Percentiles rank a stretch among this genome's conserved stretches.
These are phyloP conservation scores for Globisporangium paddicum DNA, from an alignment of 352 stramenopile genomes.

Conservation along the genomic window DNA sequence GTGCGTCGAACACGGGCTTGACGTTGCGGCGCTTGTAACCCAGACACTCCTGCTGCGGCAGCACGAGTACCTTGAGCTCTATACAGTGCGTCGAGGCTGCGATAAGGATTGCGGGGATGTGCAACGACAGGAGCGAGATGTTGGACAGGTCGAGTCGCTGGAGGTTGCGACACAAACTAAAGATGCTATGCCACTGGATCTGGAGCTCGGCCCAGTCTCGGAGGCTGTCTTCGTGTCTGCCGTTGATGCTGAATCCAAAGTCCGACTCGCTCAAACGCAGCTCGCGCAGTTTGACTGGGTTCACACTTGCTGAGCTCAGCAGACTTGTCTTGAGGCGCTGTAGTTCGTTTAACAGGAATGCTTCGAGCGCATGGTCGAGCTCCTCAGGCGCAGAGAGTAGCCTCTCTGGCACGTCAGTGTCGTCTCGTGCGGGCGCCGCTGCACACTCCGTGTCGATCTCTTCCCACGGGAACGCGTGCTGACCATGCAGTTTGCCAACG, in stretches of 20 bases:
- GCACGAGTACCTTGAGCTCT: constrained; percentile 8
- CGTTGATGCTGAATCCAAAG: neutral
- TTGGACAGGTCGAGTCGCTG: constrained; percentile 13
- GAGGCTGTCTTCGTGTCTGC: neutral
- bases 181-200: constrained; percentile 1
- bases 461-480: constrained; percentile 4
- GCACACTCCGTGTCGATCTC: neutral
- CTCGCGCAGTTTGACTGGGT: neutral
- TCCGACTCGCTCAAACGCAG: constrained; percentile 1
- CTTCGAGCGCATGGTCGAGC: neutral
- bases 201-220: neutral
- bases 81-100: constrained; percentile 6
- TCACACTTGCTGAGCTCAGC: neutral
- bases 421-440: neutral
- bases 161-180: constrained; percentile 1
- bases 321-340: neutral
- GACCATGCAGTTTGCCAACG: neutral
- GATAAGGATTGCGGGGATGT: constrained; percentile 6
- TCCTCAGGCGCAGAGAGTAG: neutral
- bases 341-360: neutral
- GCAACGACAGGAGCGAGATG: constrained; percentile 1
- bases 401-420: neutral
- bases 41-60: constrained; percentile 14
- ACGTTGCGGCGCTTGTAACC: constrained; percentile 14
- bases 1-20: constrained; percentile 11